Conservation (phyloP, 2,329 filamentous ascomycete species). For the Apiospora arundinis region DNA sequence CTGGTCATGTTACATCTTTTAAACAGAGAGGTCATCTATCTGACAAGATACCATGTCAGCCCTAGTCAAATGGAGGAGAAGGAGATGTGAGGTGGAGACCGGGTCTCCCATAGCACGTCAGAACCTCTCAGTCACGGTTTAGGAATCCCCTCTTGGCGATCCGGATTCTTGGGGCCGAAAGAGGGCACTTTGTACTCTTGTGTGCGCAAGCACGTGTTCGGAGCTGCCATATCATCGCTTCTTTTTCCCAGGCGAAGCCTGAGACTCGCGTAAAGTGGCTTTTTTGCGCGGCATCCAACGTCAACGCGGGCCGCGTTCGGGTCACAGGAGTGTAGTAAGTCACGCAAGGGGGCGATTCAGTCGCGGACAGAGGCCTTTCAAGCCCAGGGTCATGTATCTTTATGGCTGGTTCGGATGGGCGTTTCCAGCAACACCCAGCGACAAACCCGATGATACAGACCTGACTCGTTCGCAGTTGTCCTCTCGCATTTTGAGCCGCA, state of each 20-base stretch:
- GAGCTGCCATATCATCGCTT: neutral
- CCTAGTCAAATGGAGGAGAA: neutral
- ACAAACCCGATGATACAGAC: too few relatives aligned
- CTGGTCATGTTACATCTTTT: neutral
- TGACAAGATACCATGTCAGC: neutral
- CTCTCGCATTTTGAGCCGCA: neutral
- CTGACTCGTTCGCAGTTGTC: too few relatives aligned
- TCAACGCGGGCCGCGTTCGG: neutral
- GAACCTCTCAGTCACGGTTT: neutral
- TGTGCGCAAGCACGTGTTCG: neutral
- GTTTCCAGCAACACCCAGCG: neutral
- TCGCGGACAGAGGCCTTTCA: neutral
- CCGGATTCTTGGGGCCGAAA: neutral
- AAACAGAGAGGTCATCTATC: neutral
- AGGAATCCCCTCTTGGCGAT: slow-evolving; percentile 13
- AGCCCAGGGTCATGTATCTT: neutral
- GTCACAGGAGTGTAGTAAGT: neutral
- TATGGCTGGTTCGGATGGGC: neutral
- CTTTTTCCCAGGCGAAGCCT: neutral
- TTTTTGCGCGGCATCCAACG: neutral
- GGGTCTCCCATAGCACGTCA: slow-evolving; percentile 3
- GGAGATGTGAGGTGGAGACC: neutral
- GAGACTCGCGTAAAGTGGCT: neutral
- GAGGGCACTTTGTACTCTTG: neutral
- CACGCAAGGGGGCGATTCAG: neutral